Evolutionary conservation across 1,139 yeast genomes (phyloP), one percentile per base, ranked within the genome.

Genomic region (Zygosaccharomyces pseudobailii): DNA sequence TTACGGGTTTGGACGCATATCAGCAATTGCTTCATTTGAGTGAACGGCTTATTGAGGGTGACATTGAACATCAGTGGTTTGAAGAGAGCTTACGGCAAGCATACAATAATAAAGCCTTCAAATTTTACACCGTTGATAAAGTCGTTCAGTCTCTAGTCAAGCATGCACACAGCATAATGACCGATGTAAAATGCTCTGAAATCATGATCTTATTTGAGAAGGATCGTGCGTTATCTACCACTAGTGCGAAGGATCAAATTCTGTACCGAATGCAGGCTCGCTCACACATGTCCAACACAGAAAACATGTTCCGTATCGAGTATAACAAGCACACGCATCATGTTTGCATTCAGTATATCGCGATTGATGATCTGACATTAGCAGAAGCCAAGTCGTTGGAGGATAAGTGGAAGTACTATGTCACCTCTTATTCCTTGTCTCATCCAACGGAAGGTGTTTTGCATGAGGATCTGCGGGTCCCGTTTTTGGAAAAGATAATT

Each of bases 401-500:
- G 58, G 95, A 87, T 53, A 79, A 78, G 58, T 94, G 96, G 84
- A 90, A 88, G 65, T 90, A 92, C 68, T 92, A 94, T 63, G 78
- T 92, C 46, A 92, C 97, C 0, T 86, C 95, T 42, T 92, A 85
- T 67, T 79, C 92, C 42, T 85, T 92, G 87, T 85, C 96, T 5
- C 95, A 88, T 59, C 97, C 98, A 35, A 92, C 99, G 2, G 98
- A 92, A 67, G 97, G 97, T 28, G 86, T 94, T 21, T 83, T 90
- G n/a, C 81, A 87, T n/a, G 81, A 86, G 30, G 80, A 79, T 52
- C 75, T 88, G 47, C 75, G 75, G 51, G 73, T 85, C 71, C 95
- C 96, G 41, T 87, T 87, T 65, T 70, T 84, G 48, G 84, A 80
- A 55, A 71, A 82, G 8, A 78, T 78, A 45, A 67, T 82, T 47